Conservation (phyloP, 805 yeast species). For the Wickerhamiella brachini region DNA sequence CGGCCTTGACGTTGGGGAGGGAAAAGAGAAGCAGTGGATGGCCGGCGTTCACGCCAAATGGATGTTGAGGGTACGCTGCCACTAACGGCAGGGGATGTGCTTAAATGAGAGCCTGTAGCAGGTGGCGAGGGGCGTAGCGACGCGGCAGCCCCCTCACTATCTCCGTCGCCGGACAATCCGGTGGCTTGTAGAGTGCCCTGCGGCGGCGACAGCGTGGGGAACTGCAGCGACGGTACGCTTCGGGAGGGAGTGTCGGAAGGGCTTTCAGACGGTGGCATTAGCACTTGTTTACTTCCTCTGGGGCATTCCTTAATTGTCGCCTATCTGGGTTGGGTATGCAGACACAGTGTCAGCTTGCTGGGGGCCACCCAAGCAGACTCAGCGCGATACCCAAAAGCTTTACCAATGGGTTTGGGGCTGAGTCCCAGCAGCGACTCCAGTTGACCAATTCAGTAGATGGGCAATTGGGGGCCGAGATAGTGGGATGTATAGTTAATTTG, state of each 20-base stretch:
- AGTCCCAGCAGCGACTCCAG: background rate
- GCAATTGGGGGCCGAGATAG: too few relatives aligned
- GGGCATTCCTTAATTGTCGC: background rate
- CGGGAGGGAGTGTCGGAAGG: background rate
- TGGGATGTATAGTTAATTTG: too few relatives aligned
- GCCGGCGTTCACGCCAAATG: conserved; percentile 10
- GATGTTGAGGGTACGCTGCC: background rate
- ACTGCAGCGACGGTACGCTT: background rate
- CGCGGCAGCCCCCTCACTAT: background rate
- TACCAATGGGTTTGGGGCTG: background rate
- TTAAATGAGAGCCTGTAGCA: background rate
- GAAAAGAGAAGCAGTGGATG: conserved; percentile 5
- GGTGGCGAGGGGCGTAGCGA: background rate
- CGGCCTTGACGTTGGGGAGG: conserved; percentile 22
- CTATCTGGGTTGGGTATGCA: background rate
- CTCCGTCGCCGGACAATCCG: background rate
- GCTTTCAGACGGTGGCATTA: background rate
- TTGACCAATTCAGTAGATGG: too few relatives aligned
- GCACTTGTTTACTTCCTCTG: background rate
- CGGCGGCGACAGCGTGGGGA: background rate
- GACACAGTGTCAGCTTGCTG: background rate
- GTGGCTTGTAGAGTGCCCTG: background rate
- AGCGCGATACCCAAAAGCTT: background rate
- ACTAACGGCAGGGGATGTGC: background rate
- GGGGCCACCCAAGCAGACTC: background rate